Evolutionary conservation across 495 filamentous ascomycete genomes (phyloP).

Genomic region (Xanthoparmelia taractica): DNA sequence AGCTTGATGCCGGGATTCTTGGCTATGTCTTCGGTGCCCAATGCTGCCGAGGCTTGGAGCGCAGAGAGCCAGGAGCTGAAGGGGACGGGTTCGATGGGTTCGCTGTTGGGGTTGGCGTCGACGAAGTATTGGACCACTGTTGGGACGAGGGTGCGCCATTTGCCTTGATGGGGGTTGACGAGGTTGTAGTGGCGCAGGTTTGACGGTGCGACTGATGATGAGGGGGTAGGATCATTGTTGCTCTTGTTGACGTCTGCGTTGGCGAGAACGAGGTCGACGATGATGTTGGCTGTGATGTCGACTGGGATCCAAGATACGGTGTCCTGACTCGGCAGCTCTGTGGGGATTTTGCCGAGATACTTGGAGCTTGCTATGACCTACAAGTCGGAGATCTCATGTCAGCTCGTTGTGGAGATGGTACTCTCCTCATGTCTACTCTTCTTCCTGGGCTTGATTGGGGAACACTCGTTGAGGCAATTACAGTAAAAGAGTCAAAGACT

Average conservation of each 20-base stretch:
- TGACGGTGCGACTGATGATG: not conserved
- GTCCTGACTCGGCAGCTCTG: not conserved
- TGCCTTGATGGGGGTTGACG: not conserved
- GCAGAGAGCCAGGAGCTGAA: conserved; percentile 23
- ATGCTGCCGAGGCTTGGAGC: conserved; percentile 12
- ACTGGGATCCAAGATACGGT: conserved; percentile 14
- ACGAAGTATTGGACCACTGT: not conserved
- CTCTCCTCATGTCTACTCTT: too few species aligned
- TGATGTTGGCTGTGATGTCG: conserved; percentile 8
- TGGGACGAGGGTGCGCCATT: conserved; percentile 2
- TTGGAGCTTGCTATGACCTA: conserved; percentile 35
- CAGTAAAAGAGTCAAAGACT: not conserved
- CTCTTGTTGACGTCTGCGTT: not conserved
- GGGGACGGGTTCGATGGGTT: not conserved
- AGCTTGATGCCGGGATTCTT: conserved; percentile 27
- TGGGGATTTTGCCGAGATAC: conserved; percentile 8
- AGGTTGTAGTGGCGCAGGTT: not conserved
- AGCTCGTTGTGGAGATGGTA: not conserved
- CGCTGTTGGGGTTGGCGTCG: not conserved
- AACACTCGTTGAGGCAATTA: not conserved
- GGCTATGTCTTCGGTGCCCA: conserved; percentile 21
- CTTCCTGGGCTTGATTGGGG: too few species aligned
- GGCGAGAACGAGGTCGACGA: conserved; percentile 11
- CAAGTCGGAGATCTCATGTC: not conserved
- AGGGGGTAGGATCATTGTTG: not conserved